Evolutionary conservation across 306 rosid genomes (phyloP), one percentile per base, ranked within the genome.

Genomic region (Mimosa pudica): DNA sequence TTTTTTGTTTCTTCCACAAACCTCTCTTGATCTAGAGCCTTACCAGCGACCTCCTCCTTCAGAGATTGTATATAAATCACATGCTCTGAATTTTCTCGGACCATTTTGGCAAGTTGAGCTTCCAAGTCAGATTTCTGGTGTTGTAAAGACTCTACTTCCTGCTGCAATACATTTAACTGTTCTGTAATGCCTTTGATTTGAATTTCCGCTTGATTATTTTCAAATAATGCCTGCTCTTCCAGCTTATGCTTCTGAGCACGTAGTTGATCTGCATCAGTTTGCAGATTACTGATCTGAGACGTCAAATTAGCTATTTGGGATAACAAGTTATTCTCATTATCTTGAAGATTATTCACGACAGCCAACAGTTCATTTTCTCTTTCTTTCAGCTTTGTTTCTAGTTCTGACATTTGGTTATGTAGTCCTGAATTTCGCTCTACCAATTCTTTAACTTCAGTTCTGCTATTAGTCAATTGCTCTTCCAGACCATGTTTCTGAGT

Each of bases 31-130:
- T 87, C 90, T 33, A 79, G 48, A 54, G 78, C 69, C 86, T 81
- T 92, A 71, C 77, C 79, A 51, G 73, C 85, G 32, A 89, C 81
- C 74, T 89, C 93, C 78, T 94, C 94, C 68, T 88, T 86, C 74
- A 90, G 85, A 73, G 38, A 77, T 87, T 90, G 92, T 41, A 92
- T 64, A 78, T 90, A 92, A 67, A 83, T 82, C 79, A 73, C 71
- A 66, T 70, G 66, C 75, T 88, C 87, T 0, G 93, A 88, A 71
- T 73, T 87, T 84, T 83, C 88, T 77, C 20, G 87, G 48, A 80
- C 78, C 74, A 86, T 89, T 61, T 76, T 87, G 81, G 72, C 89
- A 11, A 89, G 77, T 80, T 89, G 89, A 80, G 73, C 82, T 79
- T 88, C 96, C 85, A 92, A 73, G 72, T 88, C 89, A 65, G 83